Evolutionary conservation across 495 filamentous ascomycete species (phyloP).

Genomic region (Annulohypoxylon maeteangense): DNA sequence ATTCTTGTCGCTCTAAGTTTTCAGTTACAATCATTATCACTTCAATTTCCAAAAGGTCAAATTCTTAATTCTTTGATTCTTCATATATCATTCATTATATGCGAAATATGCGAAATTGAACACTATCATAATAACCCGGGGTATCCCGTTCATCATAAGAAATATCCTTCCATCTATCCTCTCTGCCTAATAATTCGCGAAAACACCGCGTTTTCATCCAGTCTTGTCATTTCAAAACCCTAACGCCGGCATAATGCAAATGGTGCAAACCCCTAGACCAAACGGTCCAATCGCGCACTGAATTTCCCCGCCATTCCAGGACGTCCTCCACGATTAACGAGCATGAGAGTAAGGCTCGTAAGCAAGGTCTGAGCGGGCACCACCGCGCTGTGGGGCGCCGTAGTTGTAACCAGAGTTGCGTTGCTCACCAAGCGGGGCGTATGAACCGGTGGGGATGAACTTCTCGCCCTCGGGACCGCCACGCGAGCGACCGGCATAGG

Average conservation of each 20-base stretch:
- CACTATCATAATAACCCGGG: constrained; percentile 30
- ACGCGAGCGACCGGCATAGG: constrained; percentile 28
- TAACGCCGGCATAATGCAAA: constrained; percentile 49
- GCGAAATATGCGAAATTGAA: constrained; percentile 31
- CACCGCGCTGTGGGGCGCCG: constrained; percentile 45
- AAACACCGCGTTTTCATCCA: constrained; percentile 29
- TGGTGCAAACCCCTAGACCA: constrained; percentile 9
- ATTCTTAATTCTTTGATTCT: not conserved
- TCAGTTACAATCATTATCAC: not conserved
- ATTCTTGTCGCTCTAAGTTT: not conserved
- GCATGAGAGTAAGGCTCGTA: constrained; percentile 67
- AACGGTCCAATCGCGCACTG: constrained; percentile 2
- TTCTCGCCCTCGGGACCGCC: constrained; percentile 56
- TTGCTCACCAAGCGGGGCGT: constrained; percentile 57
- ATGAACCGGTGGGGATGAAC: constrained; percentile 55
- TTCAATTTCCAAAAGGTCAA: not conserved
- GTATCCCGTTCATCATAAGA: constrained; percentile 25
- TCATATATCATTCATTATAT: constrained; percentile 38
- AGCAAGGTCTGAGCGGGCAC: constrained; percentile 53
- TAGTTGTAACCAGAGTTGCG: constrained; percentile 51
- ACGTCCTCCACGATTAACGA: constrained; percentile 45
- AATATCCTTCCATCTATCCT: constrained; percentile 21
- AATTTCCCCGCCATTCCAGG: not conserved
- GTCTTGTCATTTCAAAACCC: constrained; percentile 44
- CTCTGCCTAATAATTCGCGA: not conserved